These are phyloP conservation scores for Orbilia oligospora DNA, from an alignment of 2,329 filamentous ascomycete genomes.

Conservation along the genomic window DNA sequence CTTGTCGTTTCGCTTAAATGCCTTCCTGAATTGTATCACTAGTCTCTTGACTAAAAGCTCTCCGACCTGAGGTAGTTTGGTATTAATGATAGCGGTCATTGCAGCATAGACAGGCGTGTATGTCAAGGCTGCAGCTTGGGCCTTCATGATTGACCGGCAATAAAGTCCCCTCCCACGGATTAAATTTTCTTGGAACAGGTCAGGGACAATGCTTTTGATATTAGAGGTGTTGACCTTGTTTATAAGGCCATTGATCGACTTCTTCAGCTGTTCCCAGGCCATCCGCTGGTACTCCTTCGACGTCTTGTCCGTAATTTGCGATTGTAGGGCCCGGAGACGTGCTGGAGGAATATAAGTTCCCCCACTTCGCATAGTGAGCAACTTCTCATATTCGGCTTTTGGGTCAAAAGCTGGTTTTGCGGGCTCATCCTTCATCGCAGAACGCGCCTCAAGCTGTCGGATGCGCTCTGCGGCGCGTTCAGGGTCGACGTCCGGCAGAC, in stretches of 20 bases:
- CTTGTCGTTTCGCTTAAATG: slow-evolving; percentile 96
- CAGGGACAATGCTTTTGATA: slow-evolving; percentile 96
- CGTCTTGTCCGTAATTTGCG: slow-evolving; percentile 95
- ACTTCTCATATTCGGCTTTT: slow-evolving; percentile 93
- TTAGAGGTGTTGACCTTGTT: slow-evolving; percentile 99
- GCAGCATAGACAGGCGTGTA: slow-evolving; percentile 97
- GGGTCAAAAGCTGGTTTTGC: slow-evolving; percentile 89
- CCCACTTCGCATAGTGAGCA: slow-evolving; percentile 91
- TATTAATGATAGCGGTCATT: slow-evolving; percentile 97
- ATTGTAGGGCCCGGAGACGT: slow-evolving; percentile 88
- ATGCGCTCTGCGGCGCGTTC: slow-evolving; percentile 70
- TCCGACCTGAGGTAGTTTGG: slow-evolving; percentile 93
- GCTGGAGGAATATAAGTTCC: slow-evolving; percentile 97
- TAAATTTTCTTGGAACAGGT: slow-evolving; percentile 94
- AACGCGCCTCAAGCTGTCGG: slow-evolving; percentile 71
- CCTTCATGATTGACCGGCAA: slow-evolving; percentile 97
- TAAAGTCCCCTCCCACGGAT: slow-evolving; percentile 92
- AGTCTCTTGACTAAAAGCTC: slow-evolving; percentile 88
- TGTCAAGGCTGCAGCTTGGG: slow-evolving; percentile 92
- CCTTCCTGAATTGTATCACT: slow-evolving; percentile 95
- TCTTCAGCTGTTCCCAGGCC: slow-evolving; percentile 99
- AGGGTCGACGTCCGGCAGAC: slow-evolving; percentile 70
- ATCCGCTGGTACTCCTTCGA: slow-evolving; percentile 98
- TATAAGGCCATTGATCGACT: slow-evolving; percentile 97
- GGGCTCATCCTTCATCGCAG: slow-evolving; percentile 74